These are phyloP conservation scores for Novymonas esmeraldas DNA, from an alignment of 208 protist species.

Conservation along the genomic window DNA sequence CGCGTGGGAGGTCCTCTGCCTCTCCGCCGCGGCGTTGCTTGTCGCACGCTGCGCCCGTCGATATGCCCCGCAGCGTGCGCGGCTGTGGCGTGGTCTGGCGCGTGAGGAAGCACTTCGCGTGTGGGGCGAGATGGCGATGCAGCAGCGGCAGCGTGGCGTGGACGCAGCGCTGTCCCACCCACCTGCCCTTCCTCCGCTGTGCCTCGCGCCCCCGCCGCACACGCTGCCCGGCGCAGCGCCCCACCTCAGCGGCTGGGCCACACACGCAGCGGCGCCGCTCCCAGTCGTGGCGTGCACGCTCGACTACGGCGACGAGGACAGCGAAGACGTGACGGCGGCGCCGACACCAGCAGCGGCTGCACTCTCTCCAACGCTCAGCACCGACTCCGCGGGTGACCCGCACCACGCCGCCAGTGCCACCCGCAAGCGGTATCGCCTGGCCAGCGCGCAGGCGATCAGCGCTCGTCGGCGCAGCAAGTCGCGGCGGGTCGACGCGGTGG, in stretches of 20 bases:
- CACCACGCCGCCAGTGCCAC: not conserved
- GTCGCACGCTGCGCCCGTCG: constrained; percentile 23
- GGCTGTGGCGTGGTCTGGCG: constrained; percentile 32
- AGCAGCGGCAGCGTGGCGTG: not conserved
- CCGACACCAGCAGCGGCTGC: not conserved
- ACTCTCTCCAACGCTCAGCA: not conserved
- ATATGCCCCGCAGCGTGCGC: constrained; percentile 29
- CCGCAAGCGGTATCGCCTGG: constrained; percentile 17
- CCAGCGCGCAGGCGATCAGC: not conserved
- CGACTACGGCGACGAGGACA: not conserved
- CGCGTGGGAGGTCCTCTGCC: constrained; percentile 33
- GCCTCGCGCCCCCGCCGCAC: not conserved
- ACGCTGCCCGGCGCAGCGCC: not conserved
- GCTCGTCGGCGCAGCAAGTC: not conserved
- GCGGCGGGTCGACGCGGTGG: not conserved
- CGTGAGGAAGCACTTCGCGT: constrained; percentile 43
- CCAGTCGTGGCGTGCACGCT: constrained; percentile 13
- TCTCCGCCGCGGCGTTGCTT: constrained; percentile 15
- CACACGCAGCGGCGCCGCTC: not conserved
- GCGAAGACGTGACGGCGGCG: constrained; percentile 2
- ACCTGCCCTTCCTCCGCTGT: not conserved
- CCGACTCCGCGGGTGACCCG: not conserved
- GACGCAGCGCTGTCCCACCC: not conserved
- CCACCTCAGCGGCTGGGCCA: not conserved
- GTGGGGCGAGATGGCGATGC: constrained; percentile 13